Conservation (phyloP, 2,329 filamentous ascomycete species). For the Diaporthe eres region DNA sequence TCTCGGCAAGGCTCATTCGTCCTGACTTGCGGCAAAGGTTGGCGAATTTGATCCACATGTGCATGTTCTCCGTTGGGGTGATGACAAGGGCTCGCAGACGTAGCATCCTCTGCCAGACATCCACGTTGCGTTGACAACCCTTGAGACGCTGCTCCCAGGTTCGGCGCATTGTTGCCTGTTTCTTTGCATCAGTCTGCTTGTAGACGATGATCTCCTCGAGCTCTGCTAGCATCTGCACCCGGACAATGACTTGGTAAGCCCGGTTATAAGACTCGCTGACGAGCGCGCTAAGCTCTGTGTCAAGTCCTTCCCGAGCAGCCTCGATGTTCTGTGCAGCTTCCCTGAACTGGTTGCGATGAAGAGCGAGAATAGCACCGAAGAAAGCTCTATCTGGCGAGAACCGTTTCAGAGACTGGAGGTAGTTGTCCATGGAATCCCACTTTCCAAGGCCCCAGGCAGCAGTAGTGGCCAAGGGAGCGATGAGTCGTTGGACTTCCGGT, state of each 20-base stretch:
- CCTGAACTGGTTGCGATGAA: constrained; percentile 95
- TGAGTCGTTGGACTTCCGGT: constrained; percentile 87
- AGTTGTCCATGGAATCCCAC: constrained; percentile 99
- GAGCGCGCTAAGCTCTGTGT: constrained; percentile 94
- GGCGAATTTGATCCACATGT: constrained; percentile 99
- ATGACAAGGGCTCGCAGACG: constrained; percentile 95
- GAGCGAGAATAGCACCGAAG: constrained; percentile 94
- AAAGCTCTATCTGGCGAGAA: constrained; percentile 95
- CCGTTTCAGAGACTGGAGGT: constrained; percentile 94
- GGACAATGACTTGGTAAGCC: constrained; percentile 97
- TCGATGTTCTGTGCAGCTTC: constrained; percentile 92
- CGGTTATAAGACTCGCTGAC: constrained; percentile 99
- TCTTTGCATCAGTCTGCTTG: constrained; percentile 92
- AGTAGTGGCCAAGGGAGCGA: constrained; percentile 93
- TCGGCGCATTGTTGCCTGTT: constrained; percentile 89
- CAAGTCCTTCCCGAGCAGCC: constrained; percentile 91
- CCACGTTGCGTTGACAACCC: constrained; percentile 96
- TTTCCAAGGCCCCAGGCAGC: constrained; percentile 97
- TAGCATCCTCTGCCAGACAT: constrained; percentile 98
- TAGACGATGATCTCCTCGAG: constrained; percentile 98
- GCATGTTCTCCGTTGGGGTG: constrained; percentile 91
- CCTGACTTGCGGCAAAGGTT: constrained; percentile 98
- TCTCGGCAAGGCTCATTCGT: constrained; percentile 93
- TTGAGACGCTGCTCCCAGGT: constrained; percentile 97
- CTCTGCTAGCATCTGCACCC: constrained; percentile 98